phyloP scores from a whole-genome alignment of 441 rosid genomes.

The Melastoma candidum region DNA sequence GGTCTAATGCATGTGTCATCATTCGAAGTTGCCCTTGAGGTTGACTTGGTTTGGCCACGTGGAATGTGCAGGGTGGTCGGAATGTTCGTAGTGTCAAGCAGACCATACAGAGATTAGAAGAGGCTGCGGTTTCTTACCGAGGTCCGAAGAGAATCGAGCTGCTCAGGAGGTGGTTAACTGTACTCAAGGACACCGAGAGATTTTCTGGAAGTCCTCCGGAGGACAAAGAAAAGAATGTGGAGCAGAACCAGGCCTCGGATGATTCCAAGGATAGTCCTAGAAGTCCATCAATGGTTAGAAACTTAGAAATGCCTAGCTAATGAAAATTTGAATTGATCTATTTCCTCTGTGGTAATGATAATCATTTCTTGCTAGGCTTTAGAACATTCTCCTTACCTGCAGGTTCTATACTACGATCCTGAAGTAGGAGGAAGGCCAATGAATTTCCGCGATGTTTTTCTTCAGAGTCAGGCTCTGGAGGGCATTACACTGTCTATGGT shows the following conservation, averaged over 20 bases:
- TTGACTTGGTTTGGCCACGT: slow-evolving; percentile 12
- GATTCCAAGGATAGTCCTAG: slow-evolving; percentile 43
- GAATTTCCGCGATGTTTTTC: slow-evolving; percentile 85
- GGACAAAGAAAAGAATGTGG: slow-evolving; percentile 33
- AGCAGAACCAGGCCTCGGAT: slow-evolving; percentile 38
- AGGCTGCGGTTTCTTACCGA: slow-evolving; percentile 67
- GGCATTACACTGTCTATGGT: slow-evolving; percentile 87
- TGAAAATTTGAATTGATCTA: too few relatives aligned
- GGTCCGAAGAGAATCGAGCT: slow-evolving; percentile 72
- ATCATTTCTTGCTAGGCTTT: slow-evolving; percentile 8
- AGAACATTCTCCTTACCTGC: slow-evolving; percentile 2
- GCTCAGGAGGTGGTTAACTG: slow-evolving; percentile 71
- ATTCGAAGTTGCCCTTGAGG: too few relatives aligned
- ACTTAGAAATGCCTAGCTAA: neutral
- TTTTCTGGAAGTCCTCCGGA: slow-evolving; percentile 26
- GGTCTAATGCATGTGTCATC: too few relatives aligned
- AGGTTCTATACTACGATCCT: slow-evolving; percentile 85
- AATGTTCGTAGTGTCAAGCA: slow-evolving; percentile 55
- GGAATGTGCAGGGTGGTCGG: slow-evolving; percentile 42
- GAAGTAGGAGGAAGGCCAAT: slow-evolving; percentile 80
- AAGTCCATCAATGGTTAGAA: slow-evolving; percentile 43
- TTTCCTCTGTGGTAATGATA: too few relatives aligned
- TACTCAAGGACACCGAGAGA: slow-evolving; percentile 63
- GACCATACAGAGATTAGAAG: slow-evolving; percentile 80
- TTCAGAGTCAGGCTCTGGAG: slow-evolving; percentile 96